These are phyloP conservation scores for Chrysanthemum lavandulifolium DNA, from an alignment of 129 eudicot species.

Conservation along the genomic window DNA sequence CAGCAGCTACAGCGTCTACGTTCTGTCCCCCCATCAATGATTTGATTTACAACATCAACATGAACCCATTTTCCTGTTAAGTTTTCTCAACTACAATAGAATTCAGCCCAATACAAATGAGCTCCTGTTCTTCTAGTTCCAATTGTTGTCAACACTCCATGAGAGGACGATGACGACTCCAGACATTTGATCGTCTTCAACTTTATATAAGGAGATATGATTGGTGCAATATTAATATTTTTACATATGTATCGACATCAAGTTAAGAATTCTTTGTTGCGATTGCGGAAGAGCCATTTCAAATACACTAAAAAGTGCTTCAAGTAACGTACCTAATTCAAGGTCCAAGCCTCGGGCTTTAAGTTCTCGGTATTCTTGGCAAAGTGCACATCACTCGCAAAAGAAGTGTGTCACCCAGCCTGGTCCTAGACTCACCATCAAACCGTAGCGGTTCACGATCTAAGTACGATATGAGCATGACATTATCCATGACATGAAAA, in stretches of 20 bases:
- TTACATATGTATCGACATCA: conserved; percentile 19
- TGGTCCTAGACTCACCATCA: no score
- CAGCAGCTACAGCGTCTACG: conserved; percentile 88
- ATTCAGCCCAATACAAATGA: conserved; percentile 91
- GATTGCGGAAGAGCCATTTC: conserved; percentile 79
- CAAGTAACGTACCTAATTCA: no score
- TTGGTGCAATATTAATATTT: conserved; percentile 20
- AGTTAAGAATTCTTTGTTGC: conserved; percentile 33
- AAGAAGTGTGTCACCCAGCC: no score
- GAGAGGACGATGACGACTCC: conserved; percentile 26
- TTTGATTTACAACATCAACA: conserved; percentile 78
- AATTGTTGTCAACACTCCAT: conserved; percentile 69
- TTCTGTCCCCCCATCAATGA: conserved; percentile 72
- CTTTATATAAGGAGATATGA: conserved; percentile 36
- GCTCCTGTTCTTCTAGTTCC: conserved; percentile 82
- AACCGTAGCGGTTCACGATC: no score
- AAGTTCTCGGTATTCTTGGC: no score
- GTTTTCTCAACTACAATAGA: conserved; percentile 68
- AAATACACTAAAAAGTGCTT: conserved; percentile 4
- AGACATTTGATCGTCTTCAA: conserved; percentile 40
- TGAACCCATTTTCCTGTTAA: conserved; percentile 94
- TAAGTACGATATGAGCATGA: no score
- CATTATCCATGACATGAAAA: no score
- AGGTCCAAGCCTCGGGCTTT: no score
- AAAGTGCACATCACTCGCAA: no score